Evolutionary conservation across 140 eudicot genomes (phyloP).

Genomic region (Anethum foeniculum): DNA sequence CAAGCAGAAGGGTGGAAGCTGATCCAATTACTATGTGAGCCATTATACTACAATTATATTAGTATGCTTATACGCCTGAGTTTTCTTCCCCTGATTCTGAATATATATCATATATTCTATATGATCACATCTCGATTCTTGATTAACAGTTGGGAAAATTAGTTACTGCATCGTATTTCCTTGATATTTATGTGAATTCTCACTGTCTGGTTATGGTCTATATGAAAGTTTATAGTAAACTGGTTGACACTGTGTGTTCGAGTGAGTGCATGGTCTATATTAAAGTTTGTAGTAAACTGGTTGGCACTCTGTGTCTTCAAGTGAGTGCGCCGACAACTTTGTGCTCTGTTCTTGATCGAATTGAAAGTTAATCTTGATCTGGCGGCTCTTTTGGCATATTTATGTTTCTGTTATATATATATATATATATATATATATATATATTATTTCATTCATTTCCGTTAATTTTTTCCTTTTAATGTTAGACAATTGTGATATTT

Average conservation of each 20-base stretch:
- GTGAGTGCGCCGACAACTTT: too few relatives aligned
- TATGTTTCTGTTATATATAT: neutral
- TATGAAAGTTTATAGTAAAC: neutral
- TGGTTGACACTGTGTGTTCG: neutral
- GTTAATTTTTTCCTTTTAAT: neutral
- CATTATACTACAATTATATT: neutral
- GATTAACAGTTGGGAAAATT: too few relatives aligned
- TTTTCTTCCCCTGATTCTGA: neutral
- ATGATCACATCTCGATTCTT: neutral
- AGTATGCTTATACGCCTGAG: neutral
- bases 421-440: neutral
- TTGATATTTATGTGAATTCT: neutral
- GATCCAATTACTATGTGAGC: conserved; percentile 12
- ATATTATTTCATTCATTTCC: neutral
- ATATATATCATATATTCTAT: too few relatives aligned
- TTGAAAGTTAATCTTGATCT: neutral
- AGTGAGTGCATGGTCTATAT: too few relatives aligned
- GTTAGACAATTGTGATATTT: neutral
- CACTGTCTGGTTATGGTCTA: neutral
- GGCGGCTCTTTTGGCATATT: neutral
- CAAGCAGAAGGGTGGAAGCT: conserved; percentile 86
- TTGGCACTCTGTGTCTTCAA: neutral
- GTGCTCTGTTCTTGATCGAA: neutral
- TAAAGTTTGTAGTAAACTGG: neutral
- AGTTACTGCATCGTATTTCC: conserved; percentile 14